These are phyloP conservation scores for Aspergillus sp. DNA, from an alignment of 2,329 filamentous ascomycete species.

Conservation along the genomic window DNA sequence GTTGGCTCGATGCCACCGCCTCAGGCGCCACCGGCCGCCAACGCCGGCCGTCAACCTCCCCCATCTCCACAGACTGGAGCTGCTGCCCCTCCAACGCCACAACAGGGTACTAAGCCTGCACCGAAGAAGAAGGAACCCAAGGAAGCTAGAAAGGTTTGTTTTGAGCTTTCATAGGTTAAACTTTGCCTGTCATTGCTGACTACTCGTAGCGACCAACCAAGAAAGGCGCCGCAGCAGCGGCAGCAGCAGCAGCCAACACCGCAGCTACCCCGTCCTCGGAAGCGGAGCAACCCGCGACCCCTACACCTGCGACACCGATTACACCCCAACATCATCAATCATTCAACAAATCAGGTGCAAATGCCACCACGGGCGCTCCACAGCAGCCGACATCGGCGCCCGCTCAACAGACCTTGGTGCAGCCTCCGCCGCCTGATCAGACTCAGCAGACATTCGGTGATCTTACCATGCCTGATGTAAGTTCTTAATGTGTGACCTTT, in stretches of 20 bases:
- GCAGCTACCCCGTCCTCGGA: slow-evolving; percentile 48
- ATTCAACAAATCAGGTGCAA: slow-evolving; percentile 42
- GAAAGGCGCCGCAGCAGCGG: slow-evolving; percentile 34
- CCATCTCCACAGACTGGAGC: slow-evolving; percentile 45
- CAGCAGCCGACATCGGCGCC: slow-evolving; percentile 38
- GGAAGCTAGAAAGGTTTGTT: slow-evolving; percentile 51
- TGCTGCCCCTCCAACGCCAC: slow-evolving; percentile 61
- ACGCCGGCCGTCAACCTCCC: slow-evolving; percentile 42
- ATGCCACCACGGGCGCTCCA: slow-evolving; percentile 33
- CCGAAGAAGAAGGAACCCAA: slow-evolving; percentile 61
- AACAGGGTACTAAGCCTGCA: slow-evolving; percentile 57
- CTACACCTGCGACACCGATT: slow-evolving; percentile 51
- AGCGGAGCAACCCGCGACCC: slow-evolving; percentile 47
- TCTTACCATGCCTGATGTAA: slow-evolving; percentile 39
- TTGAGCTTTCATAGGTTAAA: neutral
- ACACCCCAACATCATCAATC: slow-evolving; percentile 48
- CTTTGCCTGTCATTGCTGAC: slow-evolving; percentile 19
- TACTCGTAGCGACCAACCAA: slow-evolving; percentile 41
- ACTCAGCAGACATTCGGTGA: slow-evolving; percentile 33
- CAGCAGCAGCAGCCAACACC: slow-evolving; percentile 37
- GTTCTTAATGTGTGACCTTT: slow-evolving; percentile 13
- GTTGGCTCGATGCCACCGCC: slow-evolving; percentile 54
- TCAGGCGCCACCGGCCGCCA: slow-evolving; percentile 43
- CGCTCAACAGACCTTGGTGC: slow-evolving; percentile 36
- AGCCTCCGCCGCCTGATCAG: slow-evolving; percentile 35